Percentiles rank a stretch among this genome's conserved stretches.
Evolutionary conservation across 2,329 filamentous ascomycete species (phyloP).

Genomic region (Neofusicoccum sp.): DNA sequence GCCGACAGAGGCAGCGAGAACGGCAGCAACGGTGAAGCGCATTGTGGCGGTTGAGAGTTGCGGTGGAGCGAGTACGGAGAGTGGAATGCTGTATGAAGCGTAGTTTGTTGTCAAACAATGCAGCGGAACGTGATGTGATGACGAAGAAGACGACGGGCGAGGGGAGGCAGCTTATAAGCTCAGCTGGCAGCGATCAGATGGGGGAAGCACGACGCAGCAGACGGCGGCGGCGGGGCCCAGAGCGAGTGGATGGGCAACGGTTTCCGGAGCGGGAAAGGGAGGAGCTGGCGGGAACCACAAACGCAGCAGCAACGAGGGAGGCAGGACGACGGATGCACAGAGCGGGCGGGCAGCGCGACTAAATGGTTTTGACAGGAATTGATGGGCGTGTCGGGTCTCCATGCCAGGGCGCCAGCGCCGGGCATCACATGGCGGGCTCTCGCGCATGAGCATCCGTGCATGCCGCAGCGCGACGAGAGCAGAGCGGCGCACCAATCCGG

Average conservation of each 20-base stretch:
- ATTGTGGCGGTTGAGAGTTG: not conserved
- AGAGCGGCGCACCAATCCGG: not conserved
- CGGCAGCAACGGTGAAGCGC: slow-evolving; percentile 16
- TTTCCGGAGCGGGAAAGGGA: not conserved
- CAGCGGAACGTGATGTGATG: not conserved
- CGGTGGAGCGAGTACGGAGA: not conserved
- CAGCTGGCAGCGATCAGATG: no score
- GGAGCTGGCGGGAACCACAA: no score
- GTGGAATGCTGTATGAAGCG: not conserved
- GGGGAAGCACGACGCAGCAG: not conserved
- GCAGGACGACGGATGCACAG: not conserved
- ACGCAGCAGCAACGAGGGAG: not conserved
- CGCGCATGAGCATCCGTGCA: slow-evolving; percentile 9
- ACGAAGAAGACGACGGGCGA: not conserved
- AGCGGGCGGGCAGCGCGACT: not conserved
- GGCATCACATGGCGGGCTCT: slow-evolving; percentile 4
- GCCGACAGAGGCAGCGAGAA: slow-evolving; percentile 21
- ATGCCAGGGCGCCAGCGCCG: not conserved
- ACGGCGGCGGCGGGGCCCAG: not conserved
- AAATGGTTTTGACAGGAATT: slow-evolving; percentile 5
- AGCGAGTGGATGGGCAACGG: slow-evolving; percentile 14
- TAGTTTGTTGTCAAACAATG: not conserved
- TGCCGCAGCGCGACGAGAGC: not conserved
- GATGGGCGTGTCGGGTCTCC: not conserved
- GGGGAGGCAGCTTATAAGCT: not conserved